phyloP scores from a whole-genome alignment of 495 filamentous ascomycete species.

The Trichoderma gamsii region DNA sequence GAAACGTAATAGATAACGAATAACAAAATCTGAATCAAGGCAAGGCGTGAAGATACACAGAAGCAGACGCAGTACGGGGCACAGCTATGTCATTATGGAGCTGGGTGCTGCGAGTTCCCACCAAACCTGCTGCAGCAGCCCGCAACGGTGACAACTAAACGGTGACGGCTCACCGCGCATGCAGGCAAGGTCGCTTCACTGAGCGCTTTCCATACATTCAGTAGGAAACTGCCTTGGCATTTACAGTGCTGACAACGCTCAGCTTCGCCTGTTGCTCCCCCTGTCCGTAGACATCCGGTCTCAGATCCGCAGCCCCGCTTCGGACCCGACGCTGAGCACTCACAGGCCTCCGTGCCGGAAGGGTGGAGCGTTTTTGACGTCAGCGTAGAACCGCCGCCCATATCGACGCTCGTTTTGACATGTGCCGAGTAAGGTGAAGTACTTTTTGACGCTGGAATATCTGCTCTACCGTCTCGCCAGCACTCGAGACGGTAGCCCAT shows the following conservation, averaged over 20 bases:
- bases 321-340: neutral
- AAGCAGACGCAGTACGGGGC: no score
- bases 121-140: neutral
- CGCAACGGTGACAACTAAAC: neutral
- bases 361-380: neutral
- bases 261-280: neutral
- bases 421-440: neutral
- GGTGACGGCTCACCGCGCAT: neutral
- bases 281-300: neutral
- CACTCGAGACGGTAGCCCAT: neutral
- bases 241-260: no score
- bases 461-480: neutral
- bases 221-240: no score
- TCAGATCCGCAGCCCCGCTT: neutral
- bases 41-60: no score
- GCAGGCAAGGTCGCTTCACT: neutral
- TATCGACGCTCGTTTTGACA: neutral
- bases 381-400: neutral
- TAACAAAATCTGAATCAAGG: no score
- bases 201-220: neutral
- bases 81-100: conserved; percentile 3
- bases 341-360: neutral
- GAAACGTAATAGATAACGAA: no score
- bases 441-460: neutral
- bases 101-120: neutral